Evolutionary conservation across 768 basidiomycete genomes (phyloP).

Genomic region (Russula griseocarnosa): DNA sequence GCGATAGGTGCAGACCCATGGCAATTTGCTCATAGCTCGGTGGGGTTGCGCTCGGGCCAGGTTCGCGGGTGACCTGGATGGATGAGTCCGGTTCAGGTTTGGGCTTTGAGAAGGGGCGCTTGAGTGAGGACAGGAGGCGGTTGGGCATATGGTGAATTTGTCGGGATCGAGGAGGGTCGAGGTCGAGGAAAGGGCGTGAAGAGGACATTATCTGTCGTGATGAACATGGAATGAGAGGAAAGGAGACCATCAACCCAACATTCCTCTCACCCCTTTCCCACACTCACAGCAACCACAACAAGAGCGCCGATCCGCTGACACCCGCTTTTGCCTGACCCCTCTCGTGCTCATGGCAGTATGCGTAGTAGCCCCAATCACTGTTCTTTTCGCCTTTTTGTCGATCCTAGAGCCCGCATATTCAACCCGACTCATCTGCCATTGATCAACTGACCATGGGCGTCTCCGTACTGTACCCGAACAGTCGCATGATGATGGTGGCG

Average conservation of each 20-base stretch:
- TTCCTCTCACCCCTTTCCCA: background rate
- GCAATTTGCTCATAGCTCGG: slow-evolving; percentile 75
- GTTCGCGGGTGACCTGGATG: slow-evolving; percentile 33
- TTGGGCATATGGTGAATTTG: slow-evolving; percentile 3
- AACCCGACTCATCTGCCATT: background rate
- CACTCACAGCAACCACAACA: background rate
- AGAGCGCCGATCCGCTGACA: background rate
- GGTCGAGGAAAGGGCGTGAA: background rate
- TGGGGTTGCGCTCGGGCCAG: slow-evolving; percentile 41
- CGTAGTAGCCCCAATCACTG: background rate
- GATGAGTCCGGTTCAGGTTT: slow-evolving; percentile 8
- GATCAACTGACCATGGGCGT: background rate
- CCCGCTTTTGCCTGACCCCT: background rate
- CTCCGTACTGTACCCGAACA: background rate
- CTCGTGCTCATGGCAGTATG: too few relatives aligned
- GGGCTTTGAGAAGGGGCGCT: slow-evolving; percentile 18
- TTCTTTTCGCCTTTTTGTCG: background rate
- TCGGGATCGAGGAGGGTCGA: slow-evolving; percentile 6
- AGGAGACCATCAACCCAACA: background rate
- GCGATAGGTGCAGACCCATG: slow-evolving; percentile 75
- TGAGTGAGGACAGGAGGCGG: slow-evolving; percentile 20
- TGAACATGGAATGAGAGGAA: background rate
- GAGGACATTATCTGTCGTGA: slow-evolving; percentile 5
- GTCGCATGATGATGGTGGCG: too few relatives aligned
- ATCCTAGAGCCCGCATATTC: background rate